Conservation (phyloP, 2,329 filamentous ascomycete species). For the Colletotrichum sp. region DNA sequence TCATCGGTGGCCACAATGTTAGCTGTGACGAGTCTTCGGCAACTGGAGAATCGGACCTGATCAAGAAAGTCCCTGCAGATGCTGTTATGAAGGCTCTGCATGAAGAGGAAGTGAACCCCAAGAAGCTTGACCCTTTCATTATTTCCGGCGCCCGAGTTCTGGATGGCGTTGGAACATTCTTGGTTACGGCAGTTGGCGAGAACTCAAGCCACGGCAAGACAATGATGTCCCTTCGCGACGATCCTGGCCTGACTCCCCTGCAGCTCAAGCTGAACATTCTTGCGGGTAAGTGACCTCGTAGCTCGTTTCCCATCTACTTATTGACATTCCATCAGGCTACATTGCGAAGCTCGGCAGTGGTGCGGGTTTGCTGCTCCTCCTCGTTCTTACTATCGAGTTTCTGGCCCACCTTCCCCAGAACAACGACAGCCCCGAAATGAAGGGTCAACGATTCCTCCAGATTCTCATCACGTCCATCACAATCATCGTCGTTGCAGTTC, state of each 20-base stretch:
- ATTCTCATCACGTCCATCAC: conserved; percentile 44
- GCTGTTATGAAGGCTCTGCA: conserved; percentile 61
- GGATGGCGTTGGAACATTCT: conserved; percentile 18
- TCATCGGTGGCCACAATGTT: conserved; percentile 57
- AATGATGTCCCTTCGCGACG: conserved; percentile 26
- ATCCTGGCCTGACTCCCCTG: conserved; percentile 23
- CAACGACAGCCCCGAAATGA: conserved; percentile 28
- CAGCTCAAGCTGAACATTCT: conserved; percentile 25
- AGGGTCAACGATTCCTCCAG: conserved; percentile 61
- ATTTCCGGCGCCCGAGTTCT: conserved; percentile 82
- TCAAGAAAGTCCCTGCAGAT: conserved; percentile 68
- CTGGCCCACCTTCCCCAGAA: conserved; percentile 43
- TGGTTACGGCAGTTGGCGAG: conserved; percentile 24
- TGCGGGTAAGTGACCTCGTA: conserved; percentile 9
- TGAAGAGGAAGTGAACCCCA: conserved; percentile 41
- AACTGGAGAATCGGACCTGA: conserved; percentile 75
- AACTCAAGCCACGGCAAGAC: conserved; percentile 23
- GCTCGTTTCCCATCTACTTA: too few species aligned
- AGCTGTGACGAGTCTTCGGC: conserved; percentile 76
- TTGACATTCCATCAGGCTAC: conserved; percentile 15
- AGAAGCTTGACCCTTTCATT: conserved; percentile 78
- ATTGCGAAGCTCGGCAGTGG: conserved; percentile 25
- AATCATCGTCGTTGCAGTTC: conserved; percentile 63
- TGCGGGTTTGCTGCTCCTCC: conserved; percentile 23
- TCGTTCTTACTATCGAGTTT: conserved; percentile 23